Conservation (phyloP, 768 basidiomycete genomes). For the Boletus edulis region DNA sequence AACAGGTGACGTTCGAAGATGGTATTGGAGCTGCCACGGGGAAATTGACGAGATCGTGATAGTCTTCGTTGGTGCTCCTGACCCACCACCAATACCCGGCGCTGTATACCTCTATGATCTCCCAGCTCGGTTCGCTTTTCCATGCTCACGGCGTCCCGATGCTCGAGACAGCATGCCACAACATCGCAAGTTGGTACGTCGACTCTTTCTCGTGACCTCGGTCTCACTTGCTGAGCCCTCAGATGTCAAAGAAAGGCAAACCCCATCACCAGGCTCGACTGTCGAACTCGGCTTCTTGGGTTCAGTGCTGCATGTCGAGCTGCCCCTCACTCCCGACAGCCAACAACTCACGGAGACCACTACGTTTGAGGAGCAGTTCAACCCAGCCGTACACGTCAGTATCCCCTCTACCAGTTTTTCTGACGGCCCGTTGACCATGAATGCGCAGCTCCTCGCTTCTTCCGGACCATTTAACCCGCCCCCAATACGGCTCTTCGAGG, state of each 20-base stretch:
- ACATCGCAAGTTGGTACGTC: constrained; percentile 79
- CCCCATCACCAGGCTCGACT: constrained; percentile 58
- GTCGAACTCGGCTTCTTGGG: constrained; percentile 86
- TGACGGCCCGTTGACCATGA: neutral
- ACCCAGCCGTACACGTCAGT: constrained; percentile 51
- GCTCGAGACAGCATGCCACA: constrained; percentile 83
- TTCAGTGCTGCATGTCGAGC: constrained; percentile 64
- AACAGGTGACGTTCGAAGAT: constrained; percentile 50
- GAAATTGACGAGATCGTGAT: constrained; percentile 2
- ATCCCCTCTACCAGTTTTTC: neutral
- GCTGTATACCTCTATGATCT: constrained; percentile 68
- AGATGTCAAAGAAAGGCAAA: constrained; percentile 68
- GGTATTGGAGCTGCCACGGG: neutral
- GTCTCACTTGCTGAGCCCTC: constrained; percentile 7
- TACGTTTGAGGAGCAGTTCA: constrained; percentile 49
- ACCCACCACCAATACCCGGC: constrained; percentile 80
- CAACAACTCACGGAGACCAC: constrained; percentile 66
- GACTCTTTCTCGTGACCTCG: neutral
- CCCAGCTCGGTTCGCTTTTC: constrained; percentile 72
- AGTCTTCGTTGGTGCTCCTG: constrained; percentile 66
- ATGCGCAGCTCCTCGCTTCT: constrained; percentile 64
- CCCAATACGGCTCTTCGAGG: constrained; percentile 60
- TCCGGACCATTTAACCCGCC: constrained; percentile 56
- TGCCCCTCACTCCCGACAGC: constrained; percentile 67
- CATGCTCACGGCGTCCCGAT: constrained; percentile 73